Evolutionary conservation across 768 basidiomycete genomes (phyloP).

Genomic region (Hygrocybe coccinea): DNA sequence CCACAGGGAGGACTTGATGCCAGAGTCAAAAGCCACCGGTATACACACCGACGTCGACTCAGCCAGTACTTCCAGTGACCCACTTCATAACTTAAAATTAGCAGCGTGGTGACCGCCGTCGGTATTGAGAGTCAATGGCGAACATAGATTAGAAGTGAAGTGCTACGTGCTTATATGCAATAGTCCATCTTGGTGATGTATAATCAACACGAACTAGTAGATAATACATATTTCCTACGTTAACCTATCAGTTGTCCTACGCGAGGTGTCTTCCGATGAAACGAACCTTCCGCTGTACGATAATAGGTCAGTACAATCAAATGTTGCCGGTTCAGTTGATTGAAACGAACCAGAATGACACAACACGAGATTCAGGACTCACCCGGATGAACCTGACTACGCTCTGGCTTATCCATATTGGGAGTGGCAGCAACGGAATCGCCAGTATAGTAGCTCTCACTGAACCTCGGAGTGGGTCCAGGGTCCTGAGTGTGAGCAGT

Average conservation of each 20-base stretch:
- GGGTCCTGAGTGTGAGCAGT: constrained; percentile 38
- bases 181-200: too few species aligned
- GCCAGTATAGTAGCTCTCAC: constrained; percentile 27
- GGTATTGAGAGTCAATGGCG: too few species aligned
- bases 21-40: background rate
- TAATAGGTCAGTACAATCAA: constrained; percentile 5
- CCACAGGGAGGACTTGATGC: background rate
- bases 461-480: constrained; percentile 37
- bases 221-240: background rate
- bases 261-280: constrained; percentile 41
- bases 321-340: background rate
- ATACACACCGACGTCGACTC: too few species aligned
- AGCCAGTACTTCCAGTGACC: too few species aligned
- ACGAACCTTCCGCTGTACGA: constrained; percentile 39
- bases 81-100: too few species aligned
- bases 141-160: too few species aligned
- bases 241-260: constrained; percentile 4
- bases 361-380: constrained; percentile 26
- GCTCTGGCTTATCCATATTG: constrained; percentile 34
- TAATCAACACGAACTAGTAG: background rate
- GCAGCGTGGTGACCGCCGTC: too few species aligned
- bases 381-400: constrained; percentile 45
- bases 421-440: constrained; percentile 19
- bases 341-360: background rate
- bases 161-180: too few species aligned